These are phyloP conservation scores for Eutrema salsugineum DNA, from an alignment of 441 rosid species.

Conservation along the genomic window DNA sequence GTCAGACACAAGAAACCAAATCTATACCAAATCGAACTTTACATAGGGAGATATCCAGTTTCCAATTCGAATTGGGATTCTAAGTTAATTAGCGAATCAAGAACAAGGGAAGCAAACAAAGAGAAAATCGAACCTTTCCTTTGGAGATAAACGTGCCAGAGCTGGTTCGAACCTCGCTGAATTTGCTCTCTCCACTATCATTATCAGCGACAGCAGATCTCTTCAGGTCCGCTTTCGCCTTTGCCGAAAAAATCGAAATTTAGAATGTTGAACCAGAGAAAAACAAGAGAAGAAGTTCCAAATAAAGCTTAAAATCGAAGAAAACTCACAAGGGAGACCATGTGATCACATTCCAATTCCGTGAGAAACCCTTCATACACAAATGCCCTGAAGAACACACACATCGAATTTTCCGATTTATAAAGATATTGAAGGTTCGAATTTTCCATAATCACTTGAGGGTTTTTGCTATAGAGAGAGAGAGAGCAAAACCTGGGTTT, in stretches of 20 bases:
- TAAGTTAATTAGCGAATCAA: neutral
- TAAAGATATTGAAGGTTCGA: neutral
- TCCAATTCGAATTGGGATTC: neutral
- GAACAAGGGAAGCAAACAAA: neutral
- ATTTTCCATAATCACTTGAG: neutral
- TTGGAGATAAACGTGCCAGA: slow-evolving; percentile 83
- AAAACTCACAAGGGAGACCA: slow-evolving; percentile 63
- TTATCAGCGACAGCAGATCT: slow-evolving; percentile 93
- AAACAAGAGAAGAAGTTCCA: neutral
- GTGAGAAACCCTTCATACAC: slow-evolving; percentile 82
- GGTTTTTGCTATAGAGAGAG: slow-evolving; percentile 4
- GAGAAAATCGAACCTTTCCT: slow-evolving; percentile 44
- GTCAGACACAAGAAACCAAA: neutral
- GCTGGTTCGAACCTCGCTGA: slow-evolving; percentile 83
- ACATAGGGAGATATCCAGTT: neutral
- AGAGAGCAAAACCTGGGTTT: slow-evolving; percentile 57
- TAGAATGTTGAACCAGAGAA: neutral
- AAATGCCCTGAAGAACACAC: slow-evolving; percentile 55
- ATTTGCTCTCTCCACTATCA: slow-evolving; percentile 65
- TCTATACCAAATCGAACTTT: neutral
- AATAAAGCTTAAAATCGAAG: neutral
- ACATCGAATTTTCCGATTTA: neutral
- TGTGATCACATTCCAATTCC: slow-evolving; percentile 80
- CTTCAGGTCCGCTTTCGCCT: slow-evolving; percentile 76
- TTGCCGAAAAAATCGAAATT: neutral